These are phyloP conservation scores for Scalesia atractyloides DNA, from an alignment of 129 eudicot genomes.

Conservation along the genomic window DNA sequence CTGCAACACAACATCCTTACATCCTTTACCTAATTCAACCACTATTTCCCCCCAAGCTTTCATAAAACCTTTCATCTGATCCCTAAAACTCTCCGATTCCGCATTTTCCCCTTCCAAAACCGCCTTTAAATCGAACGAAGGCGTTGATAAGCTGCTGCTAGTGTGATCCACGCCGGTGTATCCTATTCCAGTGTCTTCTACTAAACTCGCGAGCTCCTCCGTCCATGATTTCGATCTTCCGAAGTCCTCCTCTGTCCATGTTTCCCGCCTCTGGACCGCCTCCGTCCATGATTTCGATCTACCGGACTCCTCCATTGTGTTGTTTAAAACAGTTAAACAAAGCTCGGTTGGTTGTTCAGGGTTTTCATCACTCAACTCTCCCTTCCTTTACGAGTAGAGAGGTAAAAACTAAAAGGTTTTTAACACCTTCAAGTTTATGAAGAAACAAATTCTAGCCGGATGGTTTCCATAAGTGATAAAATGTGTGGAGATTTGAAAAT, in stretches of 20 bases:
- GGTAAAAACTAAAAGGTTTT: too few species aligned
- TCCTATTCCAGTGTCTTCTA: conserved; percentile 67
- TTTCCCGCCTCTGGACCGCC: conserved; percentile 59
- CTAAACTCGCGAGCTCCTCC: conserved; percentile 82
- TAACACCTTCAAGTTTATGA: too few species aligned
- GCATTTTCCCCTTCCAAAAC: conserved; percentile 34
- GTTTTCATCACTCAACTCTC: too few species aligned
- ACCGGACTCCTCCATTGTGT: conserved; percentile 51
- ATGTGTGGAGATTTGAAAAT: too few species aligned
- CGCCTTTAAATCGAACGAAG: conserved; percentile 36
- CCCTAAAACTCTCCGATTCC: conserved; percentile 69
- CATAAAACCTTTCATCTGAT: conserved; percentile 85
- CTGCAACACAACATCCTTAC: conserved; percentile 73
- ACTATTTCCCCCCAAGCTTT: conserved; percentile 87
- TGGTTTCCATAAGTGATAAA: too few species aligned
- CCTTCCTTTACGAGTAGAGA: too few species aligned
- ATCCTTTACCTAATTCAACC: conserved; percentile 73
- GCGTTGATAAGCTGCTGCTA: conserved; percentile 26
- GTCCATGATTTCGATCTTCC: conserved; percentile 64
- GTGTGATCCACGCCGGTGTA: conserved; percentile 43
- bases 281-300: conserved; percentile 71
- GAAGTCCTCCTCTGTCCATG: conserved; percentile 79
- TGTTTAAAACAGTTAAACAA: too few species aligned
- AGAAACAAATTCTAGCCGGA: too few species aligned
- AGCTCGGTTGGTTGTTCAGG: too few species aligned